These are phyloP conservation scores for Ceratocystis cubensis DNA, from an alignment of 2,329 filamentous ascomycete species.

Conservation along the genomic window DNA sequence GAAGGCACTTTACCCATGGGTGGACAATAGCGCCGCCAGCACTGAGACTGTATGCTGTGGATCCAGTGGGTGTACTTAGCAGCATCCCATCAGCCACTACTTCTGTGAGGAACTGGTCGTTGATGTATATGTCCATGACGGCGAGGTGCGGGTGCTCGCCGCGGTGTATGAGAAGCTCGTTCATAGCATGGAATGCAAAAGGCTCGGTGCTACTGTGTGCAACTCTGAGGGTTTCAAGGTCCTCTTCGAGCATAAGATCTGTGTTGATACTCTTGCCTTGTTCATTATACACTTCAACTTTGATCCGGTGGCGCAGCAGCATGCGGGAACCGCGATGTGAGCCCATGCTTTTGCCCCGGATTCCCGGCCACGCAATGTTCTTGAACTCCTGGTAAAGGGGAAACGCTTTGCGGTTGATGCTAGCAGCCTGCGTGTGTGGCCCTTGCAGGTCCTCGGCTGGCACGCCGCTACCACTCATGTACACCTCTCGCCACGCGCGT, in stretches of 20 bases:
- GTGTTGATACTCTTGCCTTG: constrained; percentile 49
- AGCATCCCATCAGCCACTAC: constrained; percentile 93
- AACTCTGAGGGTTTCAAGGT: constrained; percentile 17
- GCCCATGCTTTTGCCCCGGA: constrained; percentile 73
- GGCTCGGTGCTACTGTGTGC: constrained; percentile 21
- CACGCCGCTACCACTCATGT: constrained; percentile 58
- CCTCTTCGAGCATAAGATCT: constrained; percentile 34
- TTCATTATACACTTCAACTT: constrained; percentile 69
- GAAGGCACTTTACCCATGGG: constrained; percentile 73
- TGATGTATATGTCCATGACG: constrained; percentile 82
- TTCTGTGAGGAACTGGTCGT: constrained; percentile 79
- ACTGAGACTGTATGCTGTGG: constrained; percentile 89
- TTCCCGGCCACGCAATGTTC: constrained; percentile 48
- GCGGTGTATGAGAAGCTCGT: constrained; percentile 88
- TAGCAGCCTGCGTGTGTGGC: constrained; percentile 31
- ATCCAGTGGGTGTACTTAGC: constrained; percentile 84
- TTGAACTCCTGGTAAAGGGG: constrained; percentile 2
- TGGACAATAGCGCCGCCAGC: constrained; percentile 89
- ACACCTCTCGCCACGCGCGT: constrained; percentile 80
- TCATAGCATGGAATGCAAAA: constrained; percentile 56
- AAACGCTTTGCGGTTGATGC: constrained; percentile 23
- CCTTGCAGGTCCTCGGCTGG: constrained; percentile 34
- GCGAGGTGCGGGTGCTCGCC: constrained; percentile 82
- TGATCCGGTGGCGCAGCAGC: constrained; percentile 72
- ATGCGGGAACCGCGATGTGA: constrained; percentile 62